phyloP scores from a whole-genome alignment of 768 basidiomycete genomes.

The Phanerodontia chrysosporium region DNA sequence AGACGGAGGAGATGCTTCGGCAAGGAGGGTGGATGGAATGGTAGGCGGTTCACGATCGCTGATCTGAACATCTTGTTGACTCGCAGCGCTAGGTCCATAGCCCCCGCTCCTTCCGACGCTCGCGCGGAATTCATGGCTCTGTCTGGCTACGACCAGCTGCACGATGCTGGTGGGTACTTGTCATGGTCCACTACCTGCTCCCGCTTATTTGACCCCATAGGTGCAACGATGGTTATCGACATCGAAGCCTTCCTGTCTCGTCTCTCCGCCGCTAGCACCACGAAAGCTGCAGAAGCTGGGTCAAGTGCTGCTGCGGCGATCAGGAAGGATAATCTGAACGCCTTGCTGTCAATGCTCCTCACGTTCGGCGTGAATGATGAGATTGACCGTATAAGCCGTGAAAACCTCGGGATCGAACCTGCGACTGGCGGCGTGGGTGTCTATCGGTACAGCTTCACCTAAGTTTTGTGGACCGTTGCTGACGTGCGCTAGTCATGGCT shows the following conservation, averaged over 20 bases:
- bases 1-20: conserved; percentile 67
- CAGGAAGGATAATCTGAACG: conserved; percentile 51
- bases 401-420: conserved; percentile 46
- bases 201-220: conserved; percentile 13
- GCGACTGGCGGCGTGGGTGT: conserved; percentile 42
- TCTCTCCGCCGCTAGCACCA: conserved; percentile 3
- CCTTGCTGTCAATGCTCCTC: conserved; percentile 58
- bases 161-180: conserved; percentile 21
- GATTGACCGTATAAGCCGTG: conserved; percentile 65
- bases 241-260: conserved; percentile 20
- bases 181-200: background rate
- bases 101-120: background rate
- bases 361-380: conserved; percentile 67
- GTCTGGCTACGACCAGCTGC: background rate
- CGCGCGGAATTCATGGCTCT: background rate
- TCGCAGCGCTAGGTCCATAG: background rate
- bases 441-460: conserved; percentile 36
- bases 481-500: conserved; percentile 29
- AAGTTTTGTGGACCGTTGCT: background rate
- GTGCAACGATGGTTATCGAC: conserved; percentile 27
- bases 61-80: background rate
- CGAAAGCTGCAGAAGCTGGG: conserved; percentile 3
- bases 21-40: conserved; percentile 73
- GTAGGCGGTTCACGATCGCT: conserved; percentile 37
- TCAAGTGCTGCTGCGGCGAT: conserved; percentile 31